Base-by-base conservation (phyloP, 441 rosid species). In the Populus hybrid region DNA sequence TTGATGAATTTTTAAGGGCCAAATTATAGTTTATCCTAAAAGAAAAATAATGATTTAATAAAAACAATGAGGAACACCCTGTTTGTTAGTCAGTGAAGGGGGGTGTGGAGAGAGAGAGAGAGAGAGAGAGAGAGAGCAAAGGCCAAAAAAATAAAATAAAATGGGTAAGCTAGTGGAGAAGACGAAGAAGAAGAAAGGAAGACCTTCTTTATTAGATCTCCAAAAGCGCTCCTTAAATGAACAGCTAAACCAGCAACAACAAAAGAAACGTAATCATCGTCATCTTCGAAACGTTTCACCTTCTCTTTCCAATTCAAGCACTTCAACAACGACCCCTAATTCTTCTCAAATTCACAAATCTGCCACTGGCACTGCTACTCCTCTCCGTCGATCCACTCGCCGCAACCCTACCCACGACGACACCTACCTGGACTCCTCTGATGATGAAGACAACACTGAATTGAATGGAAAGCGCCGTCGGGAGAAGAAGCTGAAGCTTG, bases 151-250 rank as follows among this genome's bases (percentile, higher is more conserved):
- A 40, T 9, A 40, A 9, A 40, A 9, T 9, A 40, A 63, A 75
- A 86, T 87, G 93, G 91, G 91, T 30, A 90, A 83, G 88, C 70
- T 80, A 53, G 82, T 84, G 83, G 91, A 88, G 90, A 82, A 65
- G 86, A 83, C 30, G 89, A 86, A 78, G 91, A 88, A 84, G 91
- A 91, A 88, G 90, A 91, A 91, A 82, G 94, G 94, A 11, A 79
- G 94, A 21, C 94, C 91, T 65, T 91, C 94, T 75, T 89, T 91
- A 14, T 73, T 89, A 75, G 92, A 89, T 87, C 89, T 87, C 71
- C 87, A 88, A 68, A 88, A 85, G 30, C 89, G 94, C 38, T 78
- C 73, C 75, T 85, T 91, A 69, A 82, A 84, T 73, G 79, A 83
- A 66, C 85, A 85, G 18, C 85, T 85, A n/a, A 78, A 86, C 18